A percentile compares a stretch with the other conserved stretches of the same genome.
Evolutionary conservation across 2,329 filamentous ascomycete species (phyloP).

Genomic region (Diaporthe sp.): DNA sequence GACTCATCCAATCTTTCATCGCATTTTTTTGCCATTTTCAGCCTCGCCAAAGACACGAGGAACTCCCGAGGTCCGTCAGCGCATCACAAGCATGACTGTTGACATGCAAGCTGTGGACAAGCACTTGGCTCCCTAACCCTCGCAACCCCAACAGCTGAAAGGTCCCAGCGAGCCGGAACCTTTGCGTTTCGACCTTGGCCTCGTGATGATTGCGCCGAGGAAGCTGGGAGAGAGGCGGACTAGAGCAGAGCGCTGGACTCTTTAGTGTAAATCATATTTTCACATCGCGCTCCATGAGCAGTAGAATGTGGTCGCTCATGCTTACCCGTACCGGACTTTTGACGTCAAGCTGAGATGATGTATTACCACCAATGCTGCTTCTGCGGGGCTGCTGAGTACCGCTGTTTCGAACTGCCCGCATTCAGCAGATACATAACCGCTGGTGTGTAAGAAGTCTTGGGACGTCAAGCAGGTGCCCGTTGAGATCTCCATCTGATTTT

Average conservation of each 20-base stretch:
- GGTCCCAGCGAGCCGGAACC: neutral
- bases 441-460: neutral
- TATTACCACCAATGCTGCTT: neutral
- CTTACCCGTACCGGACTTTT: neutral
- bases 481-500: neutral
- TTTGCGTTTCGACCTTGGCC: neutral
- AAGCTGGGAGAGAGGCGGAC: neutral
- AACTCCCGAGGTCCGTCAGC: neutral
- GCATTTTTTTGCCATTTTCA: neutral
- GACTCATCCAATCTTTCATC: neutral
- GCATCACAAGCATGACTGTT: neutral
- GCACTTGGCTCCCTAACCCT: neutral
- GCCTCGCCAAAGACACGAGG: neutral
- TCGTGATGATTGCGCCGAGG: neutral
- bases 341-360: constrained; percentile 18
- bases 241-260: neutral
- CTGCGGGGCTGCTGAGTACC: neutral
- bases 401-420: constrained; percentile 5
- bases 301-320: neutral
- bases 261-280: constrained; percentile 5
- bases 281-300: neutral
- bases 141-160: neutral
- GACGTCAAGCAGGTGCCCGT: too few relatives aligned
- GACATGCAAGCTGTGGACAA: neutral
- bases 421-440: too few relatives aligned